Evolutionary conservation across 2,329 filamentous ascomycete genomes (phyloP).

Genomic region (Stemphylium beticola): DNA sequence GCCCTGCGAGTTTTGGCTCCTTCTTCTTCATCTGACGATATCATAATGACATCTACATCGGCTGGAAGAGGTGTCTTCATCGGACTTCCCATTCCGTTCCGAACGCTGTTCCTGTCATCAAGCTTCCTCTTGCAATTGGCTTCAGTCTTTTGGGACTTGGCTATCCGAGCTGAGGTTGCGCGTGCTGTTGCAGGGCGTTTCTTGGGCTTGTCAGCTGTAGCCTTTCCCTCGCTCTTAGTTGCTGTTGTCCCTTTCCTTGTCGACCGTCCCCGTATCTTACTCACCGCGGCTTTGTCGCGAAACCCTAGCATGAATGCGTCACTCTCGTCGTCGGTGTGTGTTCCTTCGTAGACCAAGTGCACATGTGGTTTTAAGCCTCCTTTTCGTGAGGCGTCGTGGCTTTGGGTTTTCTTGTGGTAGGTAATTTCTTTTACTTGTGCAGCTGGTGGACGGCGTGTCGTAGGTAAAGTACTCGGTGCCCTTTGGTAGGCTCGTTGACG

Average conservation of each 20-base stretch:
- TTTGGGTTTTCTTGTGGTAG: too few relatives aligned
- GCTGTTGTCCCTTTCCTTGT: background rate
- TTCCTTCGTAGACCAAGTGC: background rate
- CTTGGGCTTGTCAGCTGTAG: background rate
- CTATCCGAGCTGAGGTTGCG: too few relatives aligned
- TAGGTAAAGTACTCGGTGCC: background rate
- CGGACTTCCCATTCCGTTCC: background rate
- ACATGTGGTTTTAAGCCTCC: background rate
- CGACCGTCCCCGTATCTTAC: background rate
- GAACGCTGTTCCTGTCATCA: background rate
- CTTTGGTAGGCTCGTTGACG: constrained; percentile 10
- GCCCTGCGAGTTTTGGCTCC: background rate
- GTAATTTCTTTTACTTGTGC: background rate
- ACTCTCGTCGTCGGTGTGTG: background rate
- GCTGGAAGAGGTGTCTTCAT: background rate
- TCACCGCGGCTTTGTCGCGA: background rate
- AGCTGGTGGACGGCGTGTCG: background rate
- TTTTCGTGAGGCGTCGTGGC: too few relatives aligned
- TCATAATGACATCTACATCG: background rate
- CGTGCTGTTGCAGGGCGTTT: background rate
- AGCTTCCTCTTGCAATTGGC: background rate
- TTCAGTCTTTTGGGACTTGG: background rate
- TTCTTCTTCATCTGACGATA: constrained; percentile 2
- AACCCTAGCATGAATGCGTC: too few relatives aligned
- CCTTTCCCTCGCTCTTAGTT: background rate